These are phyloP conservation scores for Arxiozyma bovina DNA, from an alignment of 1,139 yeast genomes.

Conservation along the genomic window DNA sequence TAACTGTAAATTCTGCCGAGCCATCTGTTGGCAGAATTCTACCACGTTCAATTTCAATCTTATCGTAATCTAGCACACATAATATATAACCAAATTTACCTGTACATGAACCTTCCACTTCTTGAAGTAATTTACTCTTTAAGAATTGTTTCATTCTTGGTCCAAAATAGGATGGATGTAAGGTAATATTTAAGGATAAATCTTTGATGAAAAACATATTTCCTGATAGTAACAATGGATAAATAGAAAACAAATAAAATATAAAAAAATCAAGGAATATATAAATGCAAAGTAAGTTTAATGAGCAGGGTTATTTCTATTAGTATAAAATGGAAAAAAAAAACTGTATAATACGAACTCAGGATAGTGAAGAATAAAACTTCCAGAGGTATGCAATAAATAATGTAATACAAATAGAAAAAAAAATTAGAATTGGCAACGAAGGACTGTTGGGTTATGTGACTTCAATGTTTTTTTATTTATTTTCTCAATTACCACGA, in stretches of 20 bases:
- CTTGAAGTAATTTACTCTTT: constrained; percentile 80
- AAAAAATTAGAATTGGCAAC: background rate
- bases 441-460: background rate
- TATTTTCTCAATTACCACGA: background rate
- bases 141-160: constrained; percentile 95
- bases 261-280: background rate
- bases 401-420: no score
- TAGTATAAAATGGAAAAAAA: background rate
- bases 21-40: constrained; percentile 84
- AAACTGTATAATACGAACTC: background rate
- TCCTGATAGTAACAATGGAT: background rate
- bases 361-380: background rate
- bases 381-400: background rate
- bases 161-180: constrained; percentile 95
- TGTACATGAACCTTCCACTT: constrained; percentile 97
- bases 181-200: constrained; percentile 78
- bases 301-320: background rate
- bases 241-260: background rate
- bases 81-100: constrained; percentile 98
- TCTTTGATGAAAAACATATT: constrained; percentile 55
- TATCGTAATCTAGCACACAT: constrained; percentile 91
- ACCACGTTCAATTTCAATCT: constrained; percentile 92
- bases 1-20: constrained; percentile 92
- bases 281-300: constrained; percentile 1
- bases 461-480: background rate